Conservation (phyloP, 2,329 filamentous ascomycete species). For the Phialocephala subalpina region DNA sequence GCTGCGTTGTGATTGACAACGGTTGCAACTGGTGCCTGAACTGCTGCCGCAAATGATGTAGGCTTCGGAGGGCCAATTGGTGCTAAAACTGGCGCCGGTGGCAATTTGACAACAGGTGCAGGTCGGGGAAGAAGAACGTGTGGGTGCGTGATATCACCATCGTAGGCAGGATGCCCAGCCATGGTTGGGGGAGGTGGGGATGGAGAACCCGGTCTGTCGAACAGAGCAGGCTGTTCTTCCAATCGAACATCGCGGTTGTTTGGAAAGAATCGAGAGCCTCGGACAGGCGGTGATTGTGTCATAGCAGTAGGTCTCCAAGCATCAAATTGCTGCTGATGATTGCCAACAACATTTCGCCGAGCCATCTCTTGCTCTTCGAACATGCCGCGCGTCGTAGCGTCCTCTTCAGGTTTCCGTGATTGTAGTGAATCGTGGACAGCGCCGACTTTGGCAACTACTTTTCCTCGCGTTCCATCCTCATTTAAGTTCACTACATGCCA, state of each 20-base stretch:
- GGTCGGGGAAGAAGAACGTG: constrained; percentile 75
- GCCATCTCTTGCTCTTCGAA: constrained; percentile 37
- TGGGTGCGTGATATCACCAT: constrained; percentile 70
- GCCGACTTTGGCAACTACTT: constrained; percentile 34
- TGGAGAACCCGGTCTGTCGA: constrained; percentile 58
- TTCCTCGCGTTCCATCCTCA: constrained; percentile 41
- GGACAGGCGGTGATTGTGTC: constrained; percentile 52
- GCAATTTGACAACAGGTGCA: constrained; percentile 82
- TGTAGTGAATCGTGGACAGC: constrained; percentile 33
- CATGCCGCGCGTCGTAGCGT: constrained; percentile 24
- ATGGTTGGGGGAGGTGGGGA: constrained; percentile 77
- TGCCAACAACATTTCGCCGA: constrained; percentile 30
- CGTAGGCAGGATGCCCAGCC: constrained; percentile 75
- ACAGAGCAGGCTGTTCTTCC: constrained; percentile 48
- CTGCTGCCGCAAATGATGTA: constrained; percentile 53
- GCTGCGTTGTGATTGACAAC: constrained; percentile 26
- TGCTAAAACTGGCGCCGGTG: constrained; percentile 56
- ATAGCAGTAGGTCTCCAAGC: constrained; percentile 41
- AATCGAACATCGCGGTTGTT: constrained; percentile 53
- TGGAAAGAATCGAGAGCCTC: constrained; percentile 70
- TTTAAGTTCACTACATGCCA: constrained; percentile 42
- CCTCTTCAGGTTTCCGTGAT: constrained; percentile 29
- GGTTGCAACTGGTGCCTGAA: constrained; percentile 43
- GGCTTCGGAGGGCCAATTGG: constrained; percentile 52
- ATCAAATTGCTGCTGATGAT: constrained; percentile 36